A percentile compares a stretch with the other conserved stretches of the same genome.
phyloP scores from a whole-genome alignment of 2,329 filamentous ascomycete genomes.

The Cladosporium sp. region DNA sequence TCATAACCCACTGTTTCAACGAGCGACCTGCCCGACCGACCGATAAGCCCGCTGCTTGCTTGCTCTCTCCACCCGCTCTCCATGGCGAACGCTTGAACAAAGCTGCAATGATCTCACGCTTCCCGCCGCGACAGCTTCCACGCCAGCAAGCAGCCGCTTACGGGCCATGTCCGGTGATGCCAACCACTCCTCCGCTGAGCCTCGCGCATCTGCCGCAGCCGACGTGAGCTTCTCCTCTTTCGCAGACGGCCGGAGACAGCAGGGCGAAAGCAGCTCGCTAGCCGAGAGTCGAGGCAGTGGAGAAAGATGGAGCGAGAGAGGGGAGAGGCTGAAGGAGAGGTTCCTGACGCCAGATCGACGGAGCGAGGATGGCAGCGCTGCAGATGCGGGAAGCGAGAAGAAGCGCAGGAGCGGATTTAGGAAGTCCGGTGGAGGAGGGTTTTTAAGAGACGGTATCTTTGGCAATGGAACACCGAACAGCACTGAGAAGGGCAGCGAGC shows the following conservation, averaged over 20 bases:
- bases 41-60: not conserved
- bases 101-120: slow-evolving; percentile 18
- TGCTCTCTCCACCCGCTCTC: not conserved
- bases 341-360: slow-evolving; percentile 15
- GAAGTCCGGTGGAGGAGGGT: slow-evolving; percentile 33
- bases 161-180: slow-evolving; percentile 26
- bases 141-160: slow-evolving; percentile 12
- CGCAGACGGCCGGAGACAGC: slow-evolving; percentile 21
- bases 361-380: slow-evolving; percentile 11
- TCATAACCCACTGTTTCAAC: not conserved
- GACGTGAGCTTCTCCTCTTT: slow-evolving; percentile 30
- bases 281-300: slow-evolving; percentile 28
- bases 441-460: slow-evolving; percentile 34
- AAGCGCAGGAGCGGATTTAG: slow-evolving; percentile 24
- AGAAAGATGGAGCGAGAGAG: slow-evolving; percentile 18
- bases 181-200: slow-evolving; percentile 18
- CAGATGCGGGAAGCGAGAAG: slow-evolving; percentile 2
- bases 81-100: slow-evolving; percentile 8
- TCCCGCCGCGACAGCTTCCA: slow-evolving; percentile 17
- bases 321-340: slow-evolving; percentile 16
- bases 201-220: slow-evolving; percentile 24
- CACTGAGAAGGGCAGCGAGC: slow-evolving; percentile 7
- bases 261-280: slow-evolving; percentile 28
- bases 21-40: not conserved
- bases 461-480: slow-evolving; percentile 25